These are phyloP conservation scores for Dactylellina cionopaga DNA, from an alignment of 2,329 filamentous ascomycete species.

Conservation along the genomic window DNA sequence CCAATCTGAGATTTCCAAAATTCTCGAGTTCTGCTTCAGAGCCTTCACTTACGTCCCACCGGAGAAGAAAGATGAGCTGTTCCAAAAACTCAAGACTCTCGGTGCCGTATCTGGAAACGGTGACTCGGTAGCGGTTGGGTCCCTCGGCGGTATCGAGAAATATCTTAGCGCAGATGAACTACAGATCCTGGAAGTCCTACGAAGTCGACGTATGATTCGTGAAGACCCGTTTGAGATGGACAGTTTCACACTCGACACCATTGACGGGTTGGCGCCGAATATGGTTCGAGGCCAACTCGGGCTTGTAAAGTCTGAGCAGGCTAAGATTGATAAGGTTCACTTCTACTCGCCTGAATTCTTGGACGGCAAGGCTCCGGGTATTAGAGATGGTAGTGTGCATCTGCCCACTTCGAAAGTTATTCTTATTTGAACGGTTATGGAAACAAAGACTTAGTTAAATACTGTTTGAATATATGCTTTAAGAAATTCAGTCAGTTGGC, in stretches of 20 bases:
- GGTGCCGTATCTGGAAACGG: conserved; percentile 36
- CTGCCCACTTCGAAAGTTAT: neutral
- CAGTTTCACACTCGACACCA: conserved; percentile 58
- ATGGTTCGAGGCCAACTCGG: conserved; percentile 56
- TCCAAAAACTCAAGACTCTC: conserved; percentile 36
- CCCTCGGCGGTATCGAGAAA: neutral
- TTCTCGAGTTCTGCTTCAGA: conserved; percentile 59
- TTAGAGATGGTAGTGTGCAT: neutral
- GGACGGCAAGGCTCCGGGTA: neutral
- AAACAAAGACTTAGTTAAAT: too few relatives aligned
- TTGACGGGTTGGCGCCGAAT: conserved; percentile 57
- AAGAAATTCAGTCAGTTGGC: too few relatives aligned
- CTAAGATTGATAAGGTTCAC: neutral
- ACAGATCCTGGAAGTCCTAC: conserved; percentile 57
- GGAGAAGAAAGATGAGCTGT: conserved; percentile 21
- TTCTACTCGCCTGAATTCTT: neutral
- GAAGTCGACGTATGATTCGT: conserved; percentile 58
- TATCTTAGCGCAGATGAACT: conserved; percentile 54
- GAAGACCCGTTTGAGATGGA: conserved; percentile 59
- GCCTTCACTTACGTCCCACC: conserved; percentile 56
- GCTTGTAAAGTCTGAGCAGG: conserved; percentile 25
- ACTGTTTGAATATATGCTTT: too few relatives aligned
- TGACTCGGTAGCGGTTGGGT: neutral
- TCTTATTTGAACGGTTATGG: too few relatives aligned
- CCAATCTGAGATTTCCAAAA: conserved; percentile 58